Evolutionary conservation across 495 filamentous ascomycete species (phyloP).

Genomic region (Neurospora terricola): DNA sequence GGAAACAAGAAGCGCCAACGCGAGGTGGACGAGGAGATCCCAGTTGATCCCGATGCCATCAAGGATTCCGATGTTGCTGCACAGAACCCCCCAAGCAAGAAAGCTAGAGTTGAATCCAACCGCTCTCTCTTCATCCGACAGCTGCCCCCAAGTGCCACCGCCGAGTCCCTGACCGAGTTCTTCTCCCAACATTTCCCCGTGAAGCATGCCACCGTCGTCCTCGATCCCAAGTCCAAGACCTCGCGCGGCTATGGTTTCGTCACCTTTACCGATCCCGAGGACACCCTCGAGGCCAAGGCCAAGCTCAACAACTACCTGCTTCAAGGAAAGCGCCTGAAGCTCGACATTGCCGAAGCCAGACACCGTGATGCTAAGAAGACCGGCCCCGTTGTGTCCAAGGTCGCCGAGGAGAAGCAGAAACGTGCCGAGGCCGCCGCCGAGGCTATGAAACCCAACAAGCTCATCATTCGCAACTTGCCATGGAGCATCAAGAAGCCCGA

Average conservation of each 20-base stretch:
- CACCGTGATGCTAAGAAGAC: constrained; percentile 52
- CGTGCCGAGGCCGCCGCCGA: constrained; percentile 44
- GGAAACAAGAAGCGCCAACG: constrained; percentile 27
- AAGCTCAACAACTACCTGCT: constrained; percentile 66
- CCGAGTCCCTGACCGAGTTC: constrained; percentile 68
- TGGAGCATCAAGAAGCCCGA: constrained; percentile 89
- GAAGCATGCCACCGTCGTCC: constrained; percentile 84
- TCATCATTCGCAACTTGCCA: constrained; percentile 92
- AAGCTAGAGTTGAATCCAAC: constrained; percentile 37
- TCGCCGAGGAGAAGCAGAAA: constrained; percentile 44
- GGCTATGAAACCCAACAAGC: constrained; percentile 55
- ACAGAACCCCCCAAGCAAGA: constrained; percentile 26
- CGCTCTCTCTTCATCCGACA: constrained; percentile 85
- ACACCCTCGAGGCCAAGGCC: constrained; percentile 68
- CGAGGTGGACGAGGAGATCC: constrained; percentile 10
- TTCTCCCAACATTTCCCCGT: constrained; percentile 92
- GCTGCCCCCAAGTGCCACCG: constrained; percentile 66
- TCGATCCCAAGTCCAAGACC: constrained; percentile 67
- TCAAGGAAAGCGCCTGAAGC: constrained; percentile 66
- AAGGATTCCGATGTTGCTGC: constrained; percentile 4
- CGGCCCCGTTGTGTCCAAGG: constrained; percentile 19
- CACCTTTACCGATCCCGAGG: constrained; percentile 86
- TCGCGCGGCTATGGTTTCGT: constrained; percentile 95
- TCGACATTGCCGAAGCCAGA: constrained; percentile 81
- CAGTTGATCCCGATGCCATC: constrained; percentile 4